A percentile compares a stretch with the other conserved stretches of the same genome.
phyloP scores from a whole-genome alignment of 371 early-diverging fungal species.

The Coemansia sp. region DNA sequence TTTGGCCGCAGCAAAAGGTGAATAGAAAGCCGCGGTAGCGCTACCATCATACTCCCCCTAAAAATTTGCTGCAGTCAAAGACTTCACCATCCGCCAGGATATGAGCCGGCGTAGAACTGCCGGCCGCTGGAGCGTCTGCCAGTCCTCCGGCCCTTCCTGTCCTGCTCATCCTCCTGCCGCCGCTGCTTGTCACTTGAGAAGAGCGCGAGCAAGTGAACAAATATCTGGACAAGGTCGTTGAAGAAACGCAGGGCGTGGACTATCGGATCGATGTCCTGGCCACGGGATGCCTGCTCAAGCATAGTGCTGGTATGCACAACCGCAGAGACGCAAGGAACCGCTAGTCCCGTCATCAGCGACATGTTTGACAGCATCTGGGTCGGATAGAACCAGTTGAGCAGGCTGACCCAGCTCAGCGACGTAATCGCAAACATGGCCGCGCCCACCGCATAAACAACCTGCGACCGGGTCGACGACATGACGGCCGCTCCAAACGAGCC shows the following conservation, averaged over 20 bases:
- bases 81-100: neutral
- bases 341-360: conserved; percentile 14
- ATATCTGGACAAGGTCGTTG: conserved; percentile 13
- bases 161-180: neutral
- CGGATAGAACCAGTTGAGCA: conserved; percentile 22
- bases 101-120: neutral
- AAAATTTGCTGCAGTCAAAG: no score
- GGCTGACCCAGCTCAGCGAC: conserved; percentile 16
- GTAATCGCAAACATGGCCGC: neutral
- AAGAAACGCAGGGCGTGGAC: conserved; percentile 19
- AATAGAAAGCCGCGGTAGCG: no score
- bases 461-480: conserved; percentile 15
- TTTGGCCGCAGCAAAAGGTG: no score
- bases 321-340: conserved; percentile 21
- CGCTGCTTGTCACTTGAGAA: conserved; percentile 10
- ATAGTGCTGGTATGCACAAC: conserved; percentile 27
- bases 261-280: conserved; percentile 20
- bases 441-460: conserved; percentile 20
- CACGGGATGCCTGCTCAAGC: conserved; percentile 15
- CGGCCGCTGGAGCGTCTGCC: neutral
- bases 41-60: no score
- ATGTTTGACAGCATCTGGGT: conserved; percentile 1
- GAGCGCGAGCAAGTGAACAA: conserved; percentile 11
- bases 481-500: conserved; percentile 27
- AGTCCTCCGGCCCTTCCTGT: neutral